These are phyloP conservation scores for Bisporella sp. DNA, from an alignment of 2,329 filamentous ascomycete species.

Conservation along the genomic window DNA sequence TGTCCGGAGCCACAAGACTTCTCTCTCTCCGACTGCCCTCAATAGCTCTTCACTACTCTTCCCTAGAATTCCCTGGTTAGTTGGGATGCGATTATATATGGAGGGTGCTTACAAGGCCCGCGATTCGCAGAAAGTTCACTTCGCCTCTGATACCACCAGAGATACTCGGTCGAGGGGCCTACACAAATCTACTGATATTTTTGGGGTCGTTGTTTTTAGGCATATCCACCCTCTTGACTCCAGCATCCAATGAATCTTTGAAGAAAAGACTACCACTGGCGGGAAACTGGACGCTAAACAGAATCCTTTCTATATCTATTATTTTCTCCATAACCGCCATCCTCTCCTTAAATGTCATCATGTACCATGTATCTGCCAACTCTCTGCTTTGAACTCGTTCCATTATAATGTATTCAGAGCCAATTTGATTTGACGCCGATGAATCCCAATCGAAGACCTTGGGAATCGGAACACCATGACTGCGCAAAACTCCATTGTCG, in stretches of 20 bases:
- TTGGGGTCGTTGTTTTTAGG: slow-evolving; percentile 5
- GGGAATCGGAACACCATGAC: slow-evolving; percentile 18
- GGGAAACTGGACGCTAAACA: slow-evolving; percentile 13
- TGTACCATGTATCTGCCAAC: slow-evolving; percentile 22
- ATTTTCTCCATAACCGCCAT: slow-evolving; percentile 14
- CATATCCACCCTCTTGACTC: slow-evolving; percentile 12
- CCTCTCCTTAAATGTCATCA: slow-evolving; percentile 15
- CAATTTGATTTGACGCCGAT: slow-evolving; percentile 28
- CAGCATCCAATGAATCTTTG: slow-evolving; percentile 12
- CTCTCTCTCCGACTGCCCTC: slow-evolving; percentile 13
- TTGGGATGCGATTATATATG: slow-evolving; percentile 1
- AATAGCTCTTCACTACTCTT: slow-evolving; percentile 11
- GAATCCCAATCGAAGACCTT: slow-evolving; percentile 26
- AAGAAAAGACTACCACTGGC: slow-evolving; percentile 16
- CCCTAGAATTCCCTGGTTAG: slow-evolving; percentile 7
- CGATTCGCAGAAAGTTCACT: slow-evolving; percentile 11
- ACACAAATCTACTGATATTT: slow-evolving; percentile 11
- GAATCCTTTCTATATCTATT: slow-evolving; percentile 12
- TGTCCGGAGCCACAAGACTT: slow-evolving; percentile 9
- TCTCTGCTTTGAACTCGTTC: slow-evolving; percentile 28
- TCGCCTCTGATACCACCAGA: slow-evolving; percentile 15
- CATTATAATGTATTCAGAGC: slow-evolving; percentile 34
- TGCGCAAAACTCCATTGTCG: slow-evolving; percentile 19
- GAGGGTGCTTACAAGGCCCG: slow-evolving; percentile 13
- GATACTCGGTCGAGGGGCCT: slow-evolving; percentile 17